phyloP scores from a whole-genome alignment of 805 yeast genomes.

The Grigorovia jiainica region DNA sequence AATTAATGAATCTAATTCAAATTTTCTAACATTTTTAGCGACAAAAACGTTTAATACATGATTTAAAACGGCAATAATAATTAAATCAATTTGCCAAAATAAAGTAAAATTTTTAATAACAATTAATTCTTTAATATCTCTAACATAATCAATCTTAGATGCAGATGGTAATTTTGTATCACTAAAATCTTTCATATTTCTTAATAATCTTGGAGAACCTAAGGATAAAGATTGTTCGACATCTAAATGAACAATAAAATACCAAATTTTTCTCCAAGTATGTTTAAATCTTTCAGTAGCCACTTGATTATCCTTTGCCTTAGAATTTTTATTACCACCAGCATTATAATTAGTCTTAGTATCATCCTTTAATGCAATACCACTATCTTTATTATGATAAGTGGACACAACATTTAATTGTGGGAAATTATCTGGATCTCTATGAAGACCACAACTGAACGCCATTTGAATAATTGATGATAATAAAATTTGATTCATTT shows the following conservation, averaged over 20 bases:
- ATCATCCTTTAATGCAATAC: slow-evolving; percentile 2
- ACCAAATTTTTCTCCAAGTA: slow-evolving; percentile 54
- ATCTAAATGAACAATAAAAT: slow-evolving; percentile 35
- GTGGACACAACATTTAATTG: slow-evolving; percentile 28
- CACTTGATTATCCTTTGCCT: slow-evolving; percentile 11
- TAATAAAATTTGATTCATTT: slow-evolving; percentile 45
- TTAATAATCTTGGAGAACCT: slow-evolving; percentile 33
- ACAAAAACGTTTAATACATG: slow-evolving; percentile 26
- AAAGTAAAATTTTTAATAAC: slow-evolving; percentile 40
- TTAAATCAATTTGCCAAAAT: slow-evolving; percentile 37
- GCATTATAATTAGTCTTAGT: slow-evolving; percentile 2
- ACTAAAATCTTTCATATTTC: slow-evolving; percentile 31
- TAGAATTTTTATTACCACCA: slow-evolving; percentile 2
- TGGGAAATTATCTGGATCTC: slow-evolving; percentile 53
- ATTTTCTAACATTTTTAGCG: slow-evolving; percentile 35
- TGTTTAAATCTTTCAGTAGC: slow-evolving; percentile 33
- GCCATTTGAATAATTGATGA: slow-evolving; percentile 60
- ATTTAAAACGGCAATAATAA: slow-evolving; percentile 29
- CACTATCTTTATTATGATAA: slow-evolving; percentile 6
- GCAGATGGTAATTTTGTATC: slow-evolving; percentile 38
- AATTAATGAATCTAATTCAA: slow-evolving; percentile 32
- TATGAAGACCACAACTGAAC: slow-evolving; percentile 52
- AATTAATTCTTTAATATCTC: slow-evolving; percentile 35
- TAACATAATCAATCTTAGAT: slow-evolving; percentile 28
- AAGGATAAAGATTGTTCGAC: slow-evolving; percentile 34